phyloP scores from a whole-genome alignment of 495 filamentous ascomycete genomes.

The Filosporella fistucella region DNA sequence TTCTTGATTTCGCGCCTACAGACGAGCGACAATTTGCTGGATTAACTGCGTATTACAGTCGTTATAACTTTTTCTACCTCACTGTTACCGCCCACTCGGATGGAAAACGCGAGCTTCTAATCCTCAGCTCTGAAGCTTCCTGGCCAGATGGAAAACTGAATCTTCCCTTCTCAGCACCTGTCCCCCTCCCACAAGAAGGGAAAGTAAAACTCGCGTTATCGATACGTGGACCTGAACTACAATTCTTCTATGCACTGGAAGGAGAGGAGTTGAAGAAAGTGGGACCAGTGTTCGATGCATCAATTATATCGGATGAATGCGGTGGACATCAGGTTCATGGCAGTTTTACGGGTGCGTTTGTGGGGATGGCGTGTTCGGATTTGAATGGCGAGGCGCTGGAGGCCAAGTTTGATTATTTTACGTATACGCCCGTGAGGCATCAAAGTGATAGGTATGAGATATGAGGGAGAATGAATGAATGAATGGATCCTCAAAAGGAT shows the following conservation, averaged over 20 bases:
- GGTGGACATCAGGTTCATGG: conserved; percentile 50
- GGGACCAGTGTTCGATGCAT: conserved; percentile 46
- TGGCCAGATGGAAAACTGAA: conserved; percentile 42
- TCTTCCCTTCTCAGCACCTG: conserved; percentile 28
- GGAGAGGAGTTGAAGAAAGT: conserved; percentile 40
- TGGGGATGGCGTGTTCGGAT: conserved; percentile 49
- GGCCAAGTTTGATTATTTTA: conserved; percentile 46
- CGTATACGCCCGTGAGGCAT: conserved; percentile 42
- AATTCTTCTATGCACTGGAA: conserved; percentile 46
- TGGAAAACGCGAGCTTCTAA: conserved; percentile 46
- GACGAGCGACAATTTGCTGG: conserved; percentile 55
- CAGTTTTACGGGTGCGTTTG: conserved; percentile 54
- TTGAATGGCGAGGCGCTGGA: conserved; percentile 41
- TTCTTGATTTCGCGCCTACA: conserved; percentile 41
- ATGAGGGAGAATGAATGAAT: too few relatives aligned
- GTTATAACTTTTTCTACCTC: conserved; percentile 55
- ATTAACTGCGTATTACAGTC: conserved; percentile 52
- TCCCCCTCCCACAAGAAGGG: conserved; percentile 42
- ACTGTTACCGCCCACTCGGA: conserved; percentile 49
- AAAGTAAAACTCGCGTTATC: conserved; percentile 43
- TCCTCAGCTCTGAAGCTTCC: conserved; percentile 44
- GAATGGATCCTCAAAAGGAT: too few relatives aligned
- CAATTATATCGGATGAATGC: conserved; percentile 50
- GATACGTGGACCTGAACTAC: conserved; percentile 40
- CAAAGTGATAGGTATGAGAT: conserved; percentile 43